Evolutionary conservation across 2,329 filamentous ascomycete genomes (phyloP), one percentile per base, ranked within the genome.

Genomic region (Alternaria burnsii): DNA sequence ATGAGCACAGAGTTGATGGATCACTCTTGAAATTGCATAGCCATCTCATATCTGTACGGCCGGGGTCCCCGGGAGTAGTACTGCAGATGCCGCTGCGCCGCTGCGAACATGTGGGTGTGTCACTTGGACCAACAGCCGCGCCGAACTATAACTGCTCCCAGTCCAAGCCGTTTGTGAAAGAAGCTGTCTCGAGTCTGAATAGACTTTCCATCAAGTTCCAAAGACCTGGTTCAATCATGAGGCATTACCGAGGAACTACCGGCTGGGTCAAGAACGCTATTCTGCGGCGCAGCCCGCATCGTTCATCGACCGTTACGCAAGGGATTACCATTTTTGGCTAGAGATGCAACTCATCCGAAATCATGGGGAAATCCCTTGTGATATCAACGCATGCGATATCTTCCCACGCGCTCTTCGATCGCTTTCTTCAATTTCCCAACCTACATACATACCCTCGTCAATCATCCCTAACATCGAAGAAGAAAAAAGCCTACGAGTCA

Each of bases 61-160:
- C 30, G 20, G 46, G 30, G 46, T 16, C 32, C 14, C 20, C 20
- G 46, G 46, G 32, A 16, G 30, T 50, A 24, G 32, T 50, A 16
- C 46, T 20, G 30, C 22, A 14, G 26, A 26, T 43, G 38, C 51
- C 51, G 51, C 30, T 14, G 28, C 43, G 40, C 51, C 40, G 51
- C 51, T 40, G 40, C 51, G 20, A 53, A 53, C 28, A 53, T 53
- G 40, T 53, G 51, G 40, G 43, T 18, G 42, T 30, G 18, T 44
- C 41, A 22, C 12, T 53, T 20, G 51, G 20, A 53, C 38, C 43
- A 34, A 34, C 12, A 22, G 24, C 51, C 22, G 28, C 30, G 41
- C 26, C 18, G 22, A 32, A 43, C 18, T 18, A 20, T 20, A 22
- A 28, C 16, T 34, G 14, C 20, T 24, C 40, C 34, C 40, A 32